phyloP scores from a whole-genome alignment of 768 basidiomycete species.

The Amanita rimosa region DNA sequence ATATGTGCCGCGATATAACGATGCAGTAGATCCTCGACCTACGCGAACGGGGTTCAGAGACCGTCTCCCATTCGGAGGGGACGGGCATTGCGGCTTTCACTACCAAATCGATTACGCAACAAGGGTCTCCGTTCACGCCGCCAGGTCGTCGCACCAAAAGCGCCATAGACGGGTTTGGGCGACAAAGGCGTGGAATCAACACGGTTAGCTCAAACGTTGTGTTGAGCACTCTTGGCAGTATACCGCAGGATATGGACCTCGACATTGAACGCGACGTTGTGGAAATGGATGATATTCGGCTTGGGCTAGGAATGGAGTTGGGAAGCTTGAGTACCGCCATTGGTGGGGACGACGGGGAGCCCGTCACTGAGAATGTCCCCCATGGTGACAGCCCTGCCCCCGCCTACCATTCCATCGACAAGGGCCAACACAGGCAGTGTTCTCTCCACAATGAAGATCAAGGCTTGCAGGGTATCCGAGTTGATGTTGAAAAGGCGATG shows the following conservation, averaged over 20 bases:
- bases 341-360: constrained; percentile 41
- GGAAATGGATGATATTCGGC: constrained; percentile 48
- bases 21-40: constrained; percentile 60
- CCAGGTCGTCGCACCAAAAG: constrained; percentile 34
- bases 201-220: constrained; percentile 52
- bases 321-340: constrained; percentile 38
- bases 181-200: constrained; percentile 29
- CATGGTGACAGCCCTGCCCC: constrained; percentile 40
- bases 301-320: constrained; percentile 41
- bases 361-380: constrained; percentile 31
- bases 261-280: constrained; percentile 40
- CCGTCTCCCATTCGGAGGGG: constrained; percentile 65
- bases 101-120: constrained; percentile 47
- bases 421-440: constrained; percentile 24
- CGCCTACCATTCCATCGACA: constrained; percentile 40
- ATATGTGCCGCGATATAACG: constrained; percentile 1
- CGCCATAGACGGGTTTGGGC: constrained; percentile 21
- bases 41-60: constrained; percentile 72
- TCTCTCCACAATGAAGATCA: constrained; percentile 20
- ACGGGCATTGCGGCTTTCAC: constrained; percentile 57
- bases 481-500: constrained; percentile 50
- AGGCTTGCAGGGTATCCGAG: constrained; percentile 35
- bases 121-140: constrained; percentile 43
- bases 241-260: constrained; percentile 38
- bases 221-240: constrained; percentile 52